phyloP scores from a whole-genome alignment of 2,329 filamentous ascomycete species.

The Curvularia sp. region DNA sequence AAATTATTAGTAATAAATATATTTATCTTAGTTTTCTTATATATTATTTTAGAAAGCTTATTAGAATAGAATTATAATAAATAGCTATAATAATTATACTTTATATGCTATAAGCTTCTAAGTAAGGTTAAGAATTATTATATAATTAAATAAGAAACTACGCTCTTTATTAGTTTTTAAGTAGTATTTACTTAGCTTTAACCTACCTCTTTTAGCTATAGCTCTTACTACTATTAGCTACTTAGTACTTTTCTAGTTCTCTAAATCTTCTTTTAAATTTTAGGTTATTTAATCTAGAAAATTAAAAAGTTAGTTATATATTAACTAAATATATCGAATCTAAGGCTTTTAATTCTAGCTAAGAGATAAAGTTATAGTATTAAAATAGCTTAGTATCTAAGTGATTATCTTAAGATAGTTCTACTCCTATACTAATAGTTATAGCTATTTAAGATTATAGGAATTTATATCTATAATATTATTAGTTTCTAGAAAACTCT shows the following conservation, averaged over 20 bases:
- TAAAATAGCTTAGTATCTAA: neutral
- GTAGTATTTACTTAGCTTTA: too few relatives aligned
- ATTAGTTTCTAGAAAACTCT: neutral
- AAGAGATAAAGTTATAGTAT: neutral
- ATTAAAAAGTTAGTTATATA: neutral
- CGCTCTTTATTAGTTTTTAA: neutral
- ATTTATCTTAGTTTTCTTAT: neutral
- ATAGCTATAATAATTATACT: conserved; percentile 16
- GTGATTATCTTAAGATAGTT: neutral
- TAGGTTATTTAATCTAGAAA: too few relatives aligned
- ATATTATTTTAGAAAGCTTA: neutral
- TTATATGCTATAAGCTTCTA: conserved; percentile 11
- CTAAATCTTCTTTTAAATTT: too few relatives aligned
- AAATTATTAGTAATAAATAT: conserved; percentile 1
- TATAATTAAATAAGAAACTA: neutral
- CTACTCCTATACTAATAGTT: neutral
- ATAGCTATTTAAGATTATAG: neutral
- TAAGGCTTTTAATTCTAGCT: neutral
- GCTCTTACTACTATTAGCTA: too few relatives aligned
- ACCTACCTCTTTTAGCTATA: too few relatives aligned
- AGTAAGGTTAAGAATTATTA: neutral
- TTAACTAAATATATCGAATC: neutral
- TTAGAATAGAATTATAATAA: conserved; percentile 12
- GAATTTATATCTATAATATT: neutral
- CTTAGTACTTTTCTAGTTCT: too few relatives aligned